Evolutionary conservation across 495 filamentous ascomycete species (phyloP), one percentile per base, ranked within the genome.

Genomic region (Hypoxylon subgilvum): DNA sequence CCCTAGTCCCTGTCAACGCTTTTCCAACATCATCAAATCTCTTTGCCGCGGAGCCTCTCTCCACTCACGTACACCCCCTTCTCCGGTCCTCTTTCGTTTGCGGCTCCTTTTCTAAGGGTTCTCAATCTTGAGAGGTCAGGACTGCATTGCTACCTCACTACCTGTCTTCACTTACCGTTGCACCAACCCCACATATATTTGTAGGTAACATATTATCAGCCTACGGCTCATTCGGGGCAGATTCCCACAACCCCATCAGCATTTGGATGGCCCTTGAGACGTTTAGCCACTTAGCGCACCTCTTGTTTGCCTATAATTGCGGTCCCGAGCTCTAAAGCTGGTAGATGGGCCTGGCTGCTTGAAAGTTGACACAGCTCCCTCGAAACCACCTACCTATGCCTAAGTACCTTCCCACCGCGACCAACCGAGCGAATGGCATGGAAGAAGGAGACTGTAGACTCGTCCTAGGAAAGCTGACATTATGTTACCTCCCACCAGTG

Each of bases 161-260:
- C 49, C 31, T 63, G 48, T 45, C 39, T 59, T 64, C 27, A 54
- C 25, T 3, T 59, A 59, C 61, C 44, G 61, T 64, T 64, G 54
- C 64, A 69, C 67, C 48, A 60, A 45, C 57, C 65, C 67, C 65
- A 61, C 67, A 63, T 45, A 46, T 44, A 52, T 49, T 65, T 60
- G 51, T 65, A 61, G 67, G 65, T 68, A 70, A 64, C 57, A 63
- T 71, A 72, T 68, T 65, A 76, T 76, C 76, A 78, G 76, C 73
- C 76, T 78, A 69, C 73, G 76, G 75, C 73, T 73, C 72, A 64
- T 75, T 78, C 76, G 76, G 76, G 67, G 70, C 66, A 68, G 55
- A 62, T 73, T 76, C 68, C 76, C 75, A 67, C 63, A 57, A 68
- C 49, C 61, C 65, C 61, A 53, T 50, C 38, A 44, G 13, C 21